Percentiles rank a stretch among this genome's conserved stretches.
Conservation (phyloP, 2,329 filamentous ascomycete species). For the Epichloe uncinata region DNA sequence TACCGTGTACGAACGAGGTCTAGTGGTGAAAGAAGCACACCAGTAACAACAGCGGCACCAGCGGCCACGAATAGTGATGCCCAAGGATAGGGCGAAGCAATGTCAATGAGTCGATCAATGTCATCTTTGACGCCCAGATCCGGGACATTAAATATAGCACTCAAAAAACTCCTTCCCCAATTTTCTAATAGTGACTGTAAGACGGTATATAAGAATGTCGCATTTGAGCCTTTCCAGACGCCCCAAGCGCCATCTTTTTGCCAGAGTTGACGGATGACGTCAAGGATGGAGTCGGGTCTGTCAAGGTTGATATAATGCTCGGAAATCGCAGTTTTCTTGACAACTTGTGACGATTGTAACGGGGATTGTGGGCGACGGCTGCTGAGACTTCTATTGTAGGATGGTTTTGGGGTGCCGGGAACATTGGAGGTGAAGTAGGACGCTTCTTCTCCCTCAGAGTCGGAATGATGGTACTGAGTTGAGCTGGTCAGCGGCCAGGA, state of each 20-base stretch:
- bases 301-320: constrained; percentile 56
- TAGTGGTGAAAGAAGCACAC: constrained; percentile 70
- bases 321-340: constrained; percentile 20
- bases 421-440: constrained; percentile 67
- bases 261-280: constrained; percentile 81
- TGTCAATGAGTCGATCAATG: constrained; percentile 58
- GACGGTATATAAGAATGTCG: constrained; percentile 82
- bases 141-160: constrained; percentile 78
- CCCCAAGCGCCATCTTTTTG: constrained; percentile 80
- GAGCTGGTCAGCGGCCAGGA: neutral
- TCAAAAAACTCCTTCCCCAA: constrained; percentile 83
- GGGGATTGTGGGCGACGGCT: constrained; percentile 20
- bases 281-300: constrained; percentile 67
- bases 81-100: constrained; percentile 69
- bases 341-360: constrained; percentile 10
- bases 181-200: constrained; percentile 79
- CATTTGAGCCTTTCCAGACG: constrained; percentile 88
- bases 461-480: constrained; percentile 35
- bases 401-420: constrained; percentile 40
- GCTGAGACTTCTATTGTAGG: constrained; percentile 18
- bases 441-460: constrained; percentile 64
- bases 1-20: constrained; percentile 73
- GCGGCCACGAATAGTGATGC: constrained; percentile 63
- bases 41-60: constrained; percentile 54
- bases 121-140: constrained; percentile 67